These are phyloP conservation scores for Nosema muscidifuracis DNA, from an alignment of 371 early-diverging fungal species.

Conservation along the genomic window DNA sequence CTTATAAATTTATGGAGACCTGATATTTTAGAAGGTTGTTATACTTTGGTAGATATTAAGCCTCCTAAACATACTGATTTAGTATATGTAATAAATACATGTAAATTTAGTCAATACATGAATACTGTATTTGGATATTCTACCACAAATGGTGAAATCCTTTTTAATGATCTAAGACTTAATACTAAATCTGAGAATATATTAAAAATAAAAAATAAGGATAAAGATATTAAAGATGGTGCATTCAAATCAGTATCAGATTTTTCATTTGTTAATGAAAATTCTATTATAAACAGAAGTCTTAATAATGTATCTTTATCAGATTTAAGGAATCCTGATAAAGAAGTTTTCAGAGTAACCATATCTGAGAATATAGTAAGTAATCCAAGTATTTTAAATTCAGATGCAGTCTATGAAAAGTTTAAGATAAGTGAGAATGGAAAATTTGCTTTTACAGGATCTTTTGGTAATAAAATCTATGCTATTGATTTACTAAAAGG, in stretches of 20 bases:
- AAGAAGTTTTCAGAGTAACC: slow-evolving; percentile 11
- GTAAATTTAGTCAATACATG: slow-evolving; percentile 85
- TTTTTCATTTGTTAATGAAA: slow-evolving; percentile 56
- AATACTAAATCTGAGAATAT: background rate
- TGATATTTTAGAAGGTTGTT: slow-evolving; percentile 63
- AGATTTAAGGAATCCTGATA: slow-evolving; percentile 49
- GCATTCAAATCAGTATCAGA: slow-evolving; percentile 58
- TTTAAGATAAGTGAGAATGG: slow-evolving; percentile 44
- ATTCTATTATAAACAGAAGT: slow-evolving; percentile 50
- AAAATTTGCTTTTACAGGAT: slow-evolving; percentile 54
- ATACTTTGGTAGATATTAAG: slow-evolving; percentile 84
- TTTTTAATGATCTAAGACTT: slow-evolving; percentile 82
- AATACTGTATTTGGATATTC: slow-evolving; percentile 93
- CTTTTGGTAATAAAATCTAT: slow-evolving; percentile 40
- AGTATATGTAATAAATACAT: slow-evolving; percentile 93
- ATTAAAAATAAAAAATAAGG: slow-evolving; percentile 17
- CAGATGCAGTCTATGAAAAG: slow-evolving; percentile 56
- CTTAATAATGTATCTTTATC: slow-evolving; percentile 54
- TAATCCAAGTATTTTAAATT: slow-evolving; percentile 33
- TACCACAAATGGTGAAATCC: slow-evolving; percentile 89
- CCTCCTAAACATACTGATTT: slow-evolving; percentile 94
- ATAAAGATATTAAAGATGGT: slow-evolving; percentile 39
- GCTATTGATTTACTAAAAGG: slow-evolving; percentile 35
- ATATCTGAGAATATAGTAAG: slow-evolving; percentile 24
- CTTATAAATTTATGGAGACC: slow-evolving; percentile 94